Evolutionary conservation across 2,329 filamentous ascomycete species (phyloP).

Genomic region (Talaromyces marneffei): DNA sequence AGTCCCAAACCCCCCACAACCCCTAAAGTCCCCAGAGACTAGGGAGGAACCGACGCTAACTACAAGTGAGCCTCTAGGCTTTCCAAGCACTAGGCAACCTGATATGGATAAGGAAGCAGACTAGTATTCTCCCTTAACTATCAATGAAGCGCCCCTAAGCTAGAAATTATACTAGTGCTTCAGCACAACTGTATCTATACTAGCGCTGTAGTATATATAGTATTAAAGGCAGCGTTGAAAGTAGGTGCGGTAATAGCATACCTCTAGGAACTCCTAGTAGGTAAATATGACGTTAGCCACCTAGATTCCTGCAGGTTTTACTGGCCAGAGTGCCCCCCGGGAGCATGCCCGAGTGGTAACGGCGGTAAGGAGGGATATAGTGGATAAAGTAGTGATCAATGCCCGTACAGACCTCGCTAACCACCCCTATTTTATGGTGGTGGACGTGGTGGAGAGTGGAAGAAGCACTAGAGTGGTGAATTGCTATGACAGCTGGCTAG

Average conservation of each 20-base stretch:
- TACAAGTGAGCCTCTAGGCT: no score
- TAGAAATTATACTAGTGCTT: neutral
- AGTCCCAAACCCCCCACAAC: neutral
- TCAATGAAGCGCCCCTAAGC: neutral
- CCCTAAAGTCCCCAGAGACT: neutral
- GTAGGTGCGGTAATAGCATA: neutral
- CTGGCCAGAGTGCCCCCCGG: neutral
- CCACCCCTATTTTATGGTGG: neutral
- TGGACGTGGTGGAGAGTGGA: neutral
- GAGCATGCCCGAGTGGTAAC: neutral
- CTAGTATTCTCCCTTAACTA: no score
- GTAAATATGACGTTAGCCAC: neutral
- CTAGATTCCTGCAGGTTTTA: neutral
- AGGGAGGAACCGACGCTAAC: no score
- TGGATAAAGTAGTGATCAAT: neutral
- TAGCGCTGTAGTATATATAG: neutral
- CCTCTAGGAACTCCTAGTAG: neutral
- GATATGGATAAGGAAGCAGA: neutral
- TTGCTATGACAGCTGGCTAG: neutral
- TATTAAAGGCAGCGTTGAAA: neutral
- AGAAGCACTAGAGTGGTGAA: neutral
- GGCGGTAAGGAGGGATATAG: neutral
- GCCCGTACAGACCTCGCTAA: neutral
- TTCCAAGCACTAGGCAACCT: no score
- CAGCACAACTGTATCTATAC: neutral